Base-by-base conservation (phyloP, 163 green algal genomes). In the Chloroidium sp. region DNA sequence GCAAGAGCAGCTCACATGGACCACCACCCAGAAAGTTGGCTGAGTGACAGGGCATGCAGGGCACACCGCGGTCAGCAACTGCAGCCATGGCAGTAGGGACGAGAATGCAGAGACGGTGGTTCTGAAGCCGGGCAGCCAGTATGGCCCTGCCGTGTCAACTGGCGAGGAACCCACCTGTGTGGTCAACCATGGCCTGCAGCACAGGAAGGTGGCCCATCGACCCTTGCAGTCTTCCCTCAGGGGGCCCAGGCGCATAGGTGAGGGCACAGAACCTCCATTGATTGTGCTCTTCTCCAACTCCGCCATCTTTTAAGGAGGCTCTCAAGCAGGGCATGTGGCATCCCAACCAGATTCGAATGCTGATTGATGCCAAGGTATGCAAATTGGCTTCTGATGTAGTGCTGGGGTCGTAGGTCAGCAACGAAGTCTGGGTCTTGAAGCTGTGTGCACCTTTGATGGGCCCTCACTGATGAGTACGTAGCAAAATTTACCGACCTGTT, bases 51-150 rank as follows among this genome's bases (percentile, higher is more conserved):
- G 36, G 36, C 36, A 36, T 36, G 64, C 64, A 72, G 64, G 62
- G 61, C 36, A 75, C 69, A 74, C 10, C 72, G 69, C 62, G 12
- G 81, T 78, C 1, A 74, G 76, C n/a, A 79, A 80, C 77, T 80
- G 76, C 57, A 69, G 36, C 62, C 62, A 61, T 75, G 80, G 78
- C 79, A 78, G 61, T 58, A 61, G 68, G 13, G 62, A 80, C 6
- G 83, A 58, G 10, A 76, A 81, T 8, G 78, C 78, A 59, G 83
- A 85, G 13, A 89, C 83, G 1, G 78, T 89, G 61, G 76, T 68
- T 3, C 78, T 87, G 59, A 72, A 69, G 59, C 12, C 36, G 36
- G 36, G 68, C 78, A 0, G 78, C 78, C 8, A 69, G 3, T 1
- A 61, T 2, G 67, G 62, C 62, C 2, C 1, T 61, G 60, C 59